Conservation (phyloP, 306 rosid species). For the Dalbergia cochinchinensis region DNA sequence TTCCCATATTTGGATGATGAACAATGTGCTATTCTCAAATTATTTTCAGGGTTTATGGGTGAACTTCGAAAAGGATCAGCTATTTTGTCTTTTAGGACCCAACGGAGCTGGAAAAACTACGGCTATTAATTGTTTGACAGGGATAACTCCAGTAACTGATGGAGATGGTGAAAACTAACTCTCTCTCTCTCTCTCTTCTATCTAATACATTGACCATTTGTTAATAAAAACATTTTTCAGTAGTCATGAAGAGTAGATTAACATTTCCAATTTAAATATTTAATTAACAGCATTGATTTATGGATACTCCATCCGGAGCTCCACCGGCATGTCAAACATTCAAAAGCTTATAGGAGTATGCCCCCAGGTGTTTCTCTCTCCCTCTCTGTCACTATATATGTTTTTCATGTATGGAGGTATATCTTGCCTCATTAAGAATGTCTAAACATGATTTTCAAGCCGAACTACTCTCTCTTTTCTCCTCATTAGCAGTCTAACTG, state of each 20-base stretch:
- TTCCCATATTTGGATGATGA: conserved; percentile 19
- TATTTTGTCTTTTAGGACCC: conserved; percentile 93
- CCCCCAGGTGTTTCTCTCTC: conserved; percentile 79
- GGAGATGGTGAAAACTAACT: conserved; percentile 75
- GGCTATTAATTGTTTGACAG: conserved; percentile 86
- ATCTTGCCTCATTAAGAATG: conserved; percentile 29
- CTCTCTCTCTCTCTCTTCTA: conserved; percentile 3
- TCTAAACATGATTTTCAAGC: conserved; percentile 19
- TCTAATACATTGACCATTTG: conserved; percentile 14
- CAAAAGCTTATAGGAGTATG: conserved; percentile 85
- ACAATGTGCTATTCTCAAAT: conserved; percentile 38
- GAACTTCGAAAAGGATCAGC: conserved; percentile 81
- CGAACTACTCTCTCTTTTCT: conserved; percentile 21
- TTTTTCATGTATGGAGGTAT: conserved; percentile 35
- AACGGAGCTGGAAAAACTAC: conserved; percentile 98
- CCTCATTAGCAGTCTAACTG: conserved; percentile 9
- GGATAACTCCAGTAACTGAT: conserved; percentile 79
- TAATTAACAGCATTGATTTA: conserved; percentile 70
- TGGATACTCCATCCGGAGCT: conserved; percentile 75
- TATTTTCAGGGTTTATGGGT: conserved; percentile 87
- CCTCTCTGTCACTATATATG: neutral
- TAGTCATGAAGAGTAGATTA: conserved; percentile 29
- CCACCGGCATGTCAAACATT: conserved; percentile 80
- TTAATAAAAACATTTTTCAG: conserved; percentile 16
- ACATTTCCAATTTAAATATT: conserved; percentile 41